A percentile compares a stretch with the other conserved stretches of the same genome.
Evolutionary conservation across 2,329 filamentous ascomycete genomes (phyloP).

Genomic region (Scorias spongiosa): DNA sequence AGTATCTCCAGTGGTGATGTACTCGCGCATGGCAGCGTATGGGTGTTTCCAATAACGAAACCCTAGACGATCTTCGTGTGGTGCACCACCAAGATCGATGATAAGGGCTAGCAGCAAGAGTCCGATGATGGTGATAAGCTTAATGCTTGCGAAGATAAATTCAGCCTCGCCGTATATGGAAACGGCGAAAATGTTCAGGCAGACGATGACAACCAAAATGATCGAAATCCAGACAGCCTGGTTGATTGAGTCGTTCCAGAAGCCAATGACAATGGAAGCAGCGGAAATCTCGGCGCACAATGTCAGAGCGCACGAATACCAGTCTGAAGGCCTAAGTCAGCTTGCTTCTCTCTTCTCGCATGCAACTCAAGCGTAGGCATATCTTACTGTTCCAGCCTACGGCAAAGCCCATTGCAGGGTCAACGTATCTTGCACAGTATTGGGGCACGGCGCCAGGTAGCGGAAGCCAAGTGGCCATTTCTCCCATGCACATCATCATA

Average conservation of each 20-base stretch:
- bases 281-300: conserved; percentile 33
- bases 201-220: conserved; percentile 21
- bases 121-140: conserved; percentile 37
- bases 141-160: conserved; percentile 36
- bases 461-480: conserved; percentile 41
- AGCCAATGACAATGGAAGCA: conserved; percentile 30
- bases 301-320: conserved; percentile 35
- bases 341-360: conserved; percentile 30
- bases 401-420: conserved; percentile 39
- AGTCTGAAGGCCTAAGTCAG: conserved; percentile 52
- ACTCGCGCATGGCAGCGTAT: conserved; percentile 40
- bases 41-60: conserved; percentile 40
- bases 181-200: conserved; percentile 30
- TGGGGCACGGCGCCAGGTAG: conserved; percentile 40
- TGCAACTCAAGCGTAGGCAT: conserved; percentile 35
- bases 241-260: conserved; percentile 17
- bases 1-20: conserved; percentile 41
- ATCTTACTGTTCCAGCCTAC: conserved; percentile 26
- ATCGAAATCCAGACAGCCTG: conserved; percentile 30
- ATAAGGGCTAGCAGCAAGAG: conserved; percentile 35
- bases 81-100: conserved; percentile 34
- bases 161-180: conserved; percentile 37
- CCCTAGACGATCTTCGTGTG: conserved; percentile 28
- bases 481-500: conserved; percentile 33
- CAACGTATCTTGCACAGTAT: conserved; percentile 40